These are phyloP conservation scores for Austroboletus niveus DNA, from an alignment of 1,284 basidiomycete genomes.

Conservation along the genomic window DNA sequence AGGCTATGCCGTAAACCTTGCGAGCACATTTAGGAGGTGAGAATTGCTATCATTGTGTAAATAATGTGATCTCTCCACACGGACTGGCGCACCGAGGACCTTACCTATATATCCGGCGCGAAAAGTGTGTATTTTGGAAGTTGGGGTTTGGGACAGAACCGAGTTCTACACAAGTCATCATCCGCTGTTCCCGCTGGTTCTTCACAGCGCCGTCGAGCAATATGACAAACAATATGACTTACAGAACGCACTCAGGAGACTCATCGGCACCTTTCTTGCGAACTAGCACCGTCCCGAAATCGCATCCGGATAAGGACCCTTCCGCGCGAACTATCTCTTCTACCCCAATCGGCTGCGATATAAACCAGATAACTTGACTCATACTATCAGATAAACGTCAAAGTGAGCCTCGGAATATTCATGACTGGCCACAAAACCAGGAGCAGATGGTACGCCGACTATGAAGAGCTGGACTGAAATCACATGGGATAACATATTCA, in stretches of 20 bases:
- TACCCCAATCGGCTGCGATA: constrained; percentile 59
- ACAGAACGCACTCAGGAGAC: constrained; percentile 41
- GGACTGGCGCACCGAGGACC: no score
- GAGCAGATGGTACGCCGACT: constrained; percentile 50
- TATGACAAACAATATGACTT: constrained; percentile 14
- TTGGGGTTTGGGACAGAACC: constrained; percentile 1
- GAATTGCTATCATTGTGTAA: not conserved
- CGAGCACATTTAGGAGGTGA: not conserved
- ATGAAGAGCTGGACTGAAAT: constrained; percentile 60
- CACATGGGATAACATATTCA: constrained; percentile 59
- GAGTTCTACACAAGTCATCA: constrained; percentile 10
- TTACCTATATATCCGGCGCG: not conserved
- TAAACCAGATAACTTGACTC: constrained; percentile 55
- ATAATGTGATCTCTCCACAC: not conserved
- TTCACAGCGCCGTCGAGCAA: constrained; percentile 6
- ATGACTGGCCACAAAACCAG: no score
- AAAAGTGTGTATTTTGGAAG: not conserved
- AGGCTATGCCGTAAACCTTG: not conserved
- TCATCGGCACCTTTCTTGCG: constrained; percentile 58
- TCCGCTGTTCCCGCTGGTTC: constrained; percentile 17
- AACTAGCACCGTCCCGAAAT: constrained; percentile 43
- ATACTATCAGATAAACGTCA: constrained; percentile 62
- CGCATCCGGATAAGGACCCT: constrained; percentile 36
- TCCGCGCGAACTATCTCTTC: constrained; percentile 53
- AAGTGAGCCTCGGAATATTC: constrained; percentile 37